Base-by-base conservation (phyloP, 805 yeast species). In the Wickerhamiella lipophila region DNA sequence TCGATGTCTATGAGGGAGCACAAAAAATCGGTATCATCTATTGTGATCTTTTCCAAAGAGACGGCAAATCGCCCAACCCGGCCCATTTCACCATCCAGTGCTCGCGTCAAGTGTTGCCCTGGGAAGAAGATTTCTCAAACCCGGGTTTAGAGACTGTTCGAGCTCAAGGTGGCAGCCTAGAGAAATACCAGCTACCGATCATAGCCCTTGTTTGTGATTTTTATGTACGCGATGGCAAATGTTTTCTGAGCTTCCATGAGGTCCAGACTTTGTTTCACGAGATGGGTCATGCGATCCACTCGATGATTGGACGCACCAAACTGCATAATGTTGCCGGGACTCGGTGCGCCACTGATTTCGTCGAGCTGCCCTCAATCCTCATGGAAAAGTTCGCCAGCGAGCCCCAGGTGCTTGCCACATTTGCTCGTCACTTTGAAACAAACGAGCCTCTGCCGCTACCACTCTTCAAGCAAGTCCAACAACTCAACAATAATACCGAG, bases 211-310 rank as follows among this genome's bases (percentile, higher is more conserved):
- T 86, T 15, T 92, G 97, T 62, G 86, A 87, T 60, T 89, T 92
- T 61, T 58, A 59, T 4, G 58, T 58, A 1, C 50, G 51, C n/a
- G 38, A 53, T 13, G 58, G 64, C 9, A 74, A 76, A 19, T 79
- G 88, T 26, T 67, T 83, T 16, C 65, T 89, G 35, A 70, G 80
- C 11, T 70, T 84, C 50, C 75, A 73, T 50, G 97, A 92, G 58
- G 87, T 89, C 18, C 95, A 89, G 58, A 92, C 98, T 0, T 68
- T 92, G 16, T 92, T 92, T 68, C 98, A 92, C 65, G 98, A 92
- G 65, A 87, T 92, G 95, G 98, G 98, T 0, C 98, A 92, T 64
- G 97, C 97, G 1, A 83, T 92, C 77, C 98, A 92, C 63, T 85
- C 96, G 2, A 89, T 92, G 95, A 67, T 92, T 18, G 98, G 97